Evolutionary conservation across 176 grass and related monocot species (phyloP), one percentile per base, ranked within the genome.

Genomic region (Oryza australiensis): DNA sequence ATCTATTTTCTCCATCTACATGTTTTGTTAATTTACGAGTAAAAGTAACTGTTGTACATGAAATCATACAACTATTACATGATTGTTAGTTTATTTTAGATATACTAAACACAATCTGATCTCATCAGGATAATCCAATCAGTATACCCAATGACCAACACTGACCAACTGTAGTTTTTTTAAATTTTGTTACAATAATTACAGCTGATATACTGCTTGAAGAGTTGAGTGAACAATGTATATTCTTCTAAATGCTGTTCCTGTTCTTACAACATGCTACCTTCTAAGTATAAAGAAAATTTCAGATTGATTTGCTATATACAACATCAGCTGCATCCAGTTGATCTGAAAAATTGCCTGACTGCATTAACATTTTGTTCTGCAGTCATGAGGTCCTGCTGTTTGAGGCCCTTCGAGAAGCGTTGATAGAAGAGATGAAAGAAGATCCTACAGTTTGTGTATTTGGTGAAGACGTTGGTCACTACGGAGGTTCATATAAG

Each of bases 401-500:
- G 74, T 95, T 93, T 86, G 95, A 98, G 80, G 95, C 95, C 38
- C 90, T 98, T 59, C 82, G 82, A 12, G 95, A 98, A 89, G 92
- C 82, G 4, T 86, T 98, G 66, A 94, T 93, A 80, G 92, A 95
- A 78, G 95, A 98, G 90, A 98, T 98, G 95, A 88, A 87, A n/a
- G 74, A 72, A 55, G 95, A 98, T 76, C 92, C 92, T 40, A 90
- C 80, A 11, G 90, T 98, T 37, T 95, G 92, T 9, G 83, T 95
- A 11, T 86, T 95, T 35, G 95, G 92, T 46, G 92, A 98, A 84
- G 95, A 98, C 51, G 92, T 93, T 42, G 92, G 92, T 30, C 88
- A 93, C 73, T 98, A 98, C 79, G 95, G 92, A 81, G 92, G 95
- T 26, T 98, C 92, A 60, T 95, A 93, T 79, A 98, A 93, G 92